These are phyloP conservation scores for Globisporangium polare DNA, from an alignment of 352 stramenopile species.

Conservation along the genomic window DNA sequence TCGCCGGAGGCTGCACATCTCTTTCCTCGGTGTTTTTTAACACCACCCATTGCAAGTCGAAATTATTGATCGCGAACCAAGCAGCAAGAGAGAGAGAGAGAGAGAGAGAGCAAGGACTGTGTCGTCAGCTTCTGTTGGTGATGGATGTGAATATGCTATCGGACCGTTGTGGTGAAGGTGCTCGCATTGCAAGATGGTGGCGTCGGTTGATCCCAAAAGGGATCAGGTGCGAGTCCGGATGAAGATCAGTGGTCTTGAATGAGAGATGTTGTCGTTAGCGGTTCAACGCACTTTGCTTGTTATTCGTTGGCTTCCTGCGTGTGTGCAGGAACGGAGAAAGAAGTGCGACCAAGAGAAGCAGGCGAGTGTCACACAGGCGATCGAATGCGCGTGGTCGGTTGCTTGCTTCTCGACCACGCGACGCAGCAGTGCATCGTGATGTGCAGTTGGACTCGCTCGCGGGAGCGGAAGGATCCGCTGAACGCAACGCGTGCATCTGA, in stretches of 20 bases:
- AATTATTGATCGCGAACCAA: conserved; percentile 16
- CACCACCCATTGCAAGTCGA: conserved; percentile 62
- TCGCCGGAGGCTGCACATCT: conserved; percentile 1
- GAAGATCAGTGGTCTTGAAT: too few species aligned
- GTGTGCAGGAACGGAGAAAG: background rate
- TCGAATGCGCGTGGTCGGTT: background rate
- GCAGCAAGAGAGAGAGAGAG: background rate
- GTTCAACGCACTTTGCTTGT: background rate
- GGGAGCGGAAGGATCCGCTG: background rate
- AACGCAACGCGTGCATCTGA: background rate
- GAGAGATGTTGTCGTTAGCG: too few species aligned
- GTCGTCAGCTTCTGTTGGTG: background rate
- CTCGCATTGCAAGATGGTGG: too few species aligned
- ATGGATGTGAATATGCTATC: too few species aligned
- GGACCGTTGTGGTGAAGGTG: too few species aligned
- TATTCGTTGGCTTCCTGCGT: background rate
- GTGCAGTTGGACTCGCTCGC: background rate
- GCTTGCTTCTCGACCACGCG: background rate
- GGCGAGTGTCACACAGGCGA: background rate
- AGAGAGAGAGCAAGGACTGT: background rate
- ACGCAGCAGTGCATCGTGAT: background rate
- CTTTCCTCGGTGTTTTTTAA: conserved; percentile 86
- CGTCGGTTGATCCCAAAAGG: too few species aligned
- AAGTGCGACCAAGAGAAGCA: background rate
- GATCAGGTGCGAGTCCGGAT: too few species aligned